Conservation (phyloP, 148 eudicot species). For the Vaccinium corymbosum region DNA sequence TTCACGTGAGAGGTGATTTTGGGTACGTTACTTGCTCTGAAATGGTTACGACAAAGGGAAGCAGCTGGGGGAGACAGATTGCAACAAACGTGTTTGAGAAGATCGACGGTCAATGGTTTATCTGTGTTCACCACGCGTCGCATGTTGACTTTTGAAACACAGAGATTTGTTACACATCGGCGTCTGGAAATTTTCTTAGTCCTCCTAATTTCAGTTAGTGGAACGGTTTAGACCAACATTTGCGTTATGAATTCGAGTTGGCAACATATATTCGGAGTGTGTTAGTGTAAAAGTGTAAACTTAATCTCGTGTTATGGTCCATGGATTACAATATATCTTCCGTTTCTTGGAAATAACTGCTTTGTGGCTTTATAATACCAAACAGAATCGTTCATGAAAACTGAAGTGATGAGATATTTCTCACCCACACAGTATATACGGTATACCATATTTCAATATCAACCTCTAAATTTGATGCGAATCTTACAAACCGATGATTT, state of each 20-base stretch:
- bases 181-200: neutral
- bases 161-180: neutral
- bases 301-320: neutral
- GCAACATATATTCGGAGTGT: neutral
- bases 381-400: constrained; percentile 2
- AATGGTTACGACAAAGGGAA: constrained; percentile 79
- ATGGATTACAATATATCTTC: neutral
- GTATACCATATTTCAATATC: neutral
- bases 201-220: neutral
- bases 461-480: neutral
- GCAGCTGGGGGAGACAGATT: constrained; percentile 92
- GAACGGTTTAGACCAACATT: neutral
- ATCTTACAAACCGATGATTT: neutral
- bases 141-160: constrained; percentile 50
- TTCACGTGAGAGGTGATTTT: constrained; percentile 70
- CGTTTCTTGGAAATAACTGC: neutral
- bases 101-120: constrained; percentile 66
- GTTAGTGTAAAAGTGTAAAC: neutral
- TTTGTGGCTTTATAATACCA: neutral
- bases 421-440: neutral
- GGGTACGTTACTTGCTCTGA: constrained; percentile 88
- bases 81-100: constrained; percentile 90
- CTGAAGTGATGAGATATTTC: too few relatives aligned
- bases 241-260: neutral
- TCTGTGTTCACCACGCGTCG: constrained; percentile 74